Conservation (phyloP, 2,329 filamentous ascomycete species). For the Sarocladiaceae sp. region DNA sequence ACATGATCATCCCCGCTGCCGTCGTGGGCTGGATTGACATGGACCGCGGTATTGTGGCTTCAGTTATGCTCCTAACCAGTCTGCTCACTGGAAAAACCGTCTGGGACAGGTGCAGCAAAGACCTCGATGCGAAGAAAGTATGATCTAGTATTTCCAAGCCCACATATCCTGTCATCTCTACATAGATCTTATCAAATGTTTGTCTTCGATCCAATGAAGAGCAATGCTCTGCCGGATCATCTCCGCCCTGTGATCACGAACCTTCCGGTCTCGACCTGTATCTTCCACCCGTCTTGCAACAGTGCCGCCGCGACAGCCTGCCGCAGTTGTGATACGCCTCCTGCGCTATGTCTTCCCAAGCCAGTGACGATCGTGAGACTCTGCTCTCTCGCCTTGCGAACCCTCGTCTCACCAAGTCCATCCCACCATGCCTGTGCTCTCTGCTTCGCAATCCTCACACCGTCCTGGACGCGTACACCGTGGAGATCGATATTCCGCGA, state of each 20-base stretch:
- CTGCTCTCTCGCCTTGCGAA: conserved; percentile 37
- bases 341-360: conserved; percentile 68
- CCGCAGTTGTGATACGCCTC: conserved; percentile 69
- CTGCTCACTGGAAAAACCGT: conserved; percentile 53
- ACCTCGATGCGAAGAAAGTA: conserved; percentile 15
- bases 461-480: conserved; percentile 74
- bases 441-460: conserved; percentile 67
- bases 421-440: conserved; percentile 72
- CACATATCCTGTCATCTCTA: neutral
- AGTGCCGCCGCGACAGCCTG: conserved; percentile 74
- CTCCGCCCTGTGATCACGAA: conserved; percentile 60
- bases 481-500: conserved; percentile 66
- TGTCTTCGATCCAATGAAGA: neutral
- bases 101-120: conserved; percentile 46
- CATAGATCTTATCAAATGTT: neutral
- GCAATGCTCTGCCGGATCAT: conserved; percentile 16
- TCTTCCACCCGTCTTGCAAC: conserved; percentile 73
- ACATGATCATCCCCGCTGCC: conserved; percentile 55
- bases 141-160: neutral
- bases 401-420: conserved; percentile 57
- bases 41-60: conserved; percentile 44
- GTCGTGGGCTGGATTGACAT: conserved; percentile 55
- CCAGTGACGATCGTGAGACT: conserved; percentile 77
- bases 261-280: conserved; percentile 64
- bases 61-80: conserved; percentile 56